These are phyloP conservation scores for Pleurozium schreberi DNA, from an alignment of 225 moss, liverwort and hornwort genomes.

Conservation along the genomic window DNA sequence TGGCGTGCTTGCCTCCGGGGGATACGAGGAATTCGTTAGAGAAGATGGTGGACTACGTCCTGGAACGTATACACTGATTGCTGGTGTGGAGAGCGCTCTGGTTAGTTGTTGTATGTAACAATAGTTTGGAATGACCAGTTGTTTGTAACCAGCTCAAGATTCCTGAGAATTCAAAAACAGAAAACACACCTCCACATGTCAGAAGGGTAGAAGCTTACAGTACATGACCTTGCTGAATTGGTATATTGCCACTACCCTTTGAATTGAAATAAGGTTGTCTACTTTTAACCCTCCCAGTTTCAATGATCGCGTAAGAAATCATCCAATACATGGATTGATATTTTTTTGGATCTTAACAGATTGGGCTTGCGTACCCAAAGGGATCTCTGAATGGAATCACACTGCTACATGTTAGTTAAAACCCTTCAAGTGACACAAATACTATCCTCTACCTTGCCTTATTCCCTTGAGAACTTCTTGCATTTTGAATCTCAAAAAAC, in stretches of 20 bases:
- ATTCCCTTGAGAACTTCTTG: neutral
- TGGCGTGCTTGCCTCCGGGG: constrained; percentile 47
- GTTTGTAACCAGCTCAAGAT: neutral
- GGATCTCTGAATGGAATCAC: neutral
- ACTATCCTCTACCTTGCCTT: neutral
- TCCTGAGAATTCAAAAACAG: neutral
- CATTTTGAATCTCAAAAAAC: neutral
- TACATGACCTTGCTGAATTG: neutral
- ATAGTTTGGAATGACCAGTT: neutral
- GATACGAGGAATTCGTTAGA: constrained; percentile 48
- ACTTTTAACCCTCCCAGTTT: neutral
- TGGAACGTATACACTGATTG: constrained; percentile 46
- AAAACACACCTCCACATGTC: neutral
- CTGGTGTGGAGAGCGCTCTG: neutral
- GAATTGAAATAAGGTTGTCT: neutral
- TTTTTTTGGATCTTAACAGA: neutral
- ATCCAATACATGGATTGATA: neutral
- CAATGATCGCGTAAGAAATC: neutral
- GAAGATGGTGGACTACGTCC: constrained; percentile 72
- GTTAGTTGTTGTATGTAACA: constrained; percentile 6
- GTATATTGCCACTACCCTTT: neutral
- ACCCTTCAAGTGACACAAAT: neutral
- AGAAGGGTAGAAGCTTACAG: neutral
- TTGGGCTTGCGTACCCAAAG: neutral
- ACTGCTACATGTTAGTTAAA: neutral